phyloP scores from a whole-genome alignment of 1,284 basidiomycete genomes.

The Takashimella koratensis region DNA sequence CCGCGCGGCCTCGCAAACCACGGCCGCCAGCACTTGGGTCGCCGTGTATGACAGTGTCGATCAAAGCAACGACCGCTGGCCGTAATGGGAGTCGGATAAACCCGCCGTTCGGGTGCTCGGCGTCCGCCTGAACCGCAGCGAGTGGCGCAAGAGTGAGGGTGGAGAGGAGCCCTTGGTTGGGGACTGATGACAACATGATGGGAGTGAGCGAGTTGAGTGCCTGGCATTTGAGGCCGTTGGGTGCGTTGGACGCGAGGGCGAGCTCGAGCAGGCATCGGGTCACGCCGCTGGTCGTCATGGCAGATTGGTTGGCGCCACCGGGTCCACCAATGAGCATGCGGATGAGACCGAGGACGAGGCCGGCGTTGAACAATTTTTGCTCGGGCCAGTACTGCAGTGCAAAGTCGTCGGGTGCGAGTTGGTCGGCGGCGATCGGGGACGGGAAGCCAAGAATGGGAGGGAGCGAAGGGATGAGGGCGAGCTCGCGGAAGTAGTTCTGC shows the following conservation, averaged over 20 bases:
- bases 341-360: conserved; percentile 71
- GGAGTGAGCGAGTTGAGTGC: conserved; percentile 75
- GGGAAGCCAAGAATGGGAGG: conserved; percentile 85
- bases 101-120: conserved; percentile 48
- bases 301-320: conserved; percentile 64
- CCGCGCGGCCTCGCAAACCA: conserved; percentile 47
- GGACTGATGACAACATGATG: conserved; percentile 49
- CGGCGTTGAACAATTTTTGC: conserved; percentile 77
- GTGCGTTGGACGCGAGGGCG: conserved; percentile 86
- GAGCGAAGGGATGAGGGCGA: conserved; percentile 73
- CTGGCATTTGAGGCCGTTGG: conserved; percentile 77
- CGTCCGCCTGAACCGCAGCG: conserved; percentile 48
- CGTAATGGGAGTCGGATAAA: conserved; percentile 46
- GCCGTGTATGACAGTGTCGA: conserved; percentile 41
- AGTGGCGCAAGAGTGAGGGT: conserved; percentile 49
- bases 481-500: conserved; percentile 96
- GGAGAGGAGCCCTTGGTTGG: conserved; percentile 54
- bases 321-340: conserved; percentile 59
- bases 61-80: conserved; percentile 49
- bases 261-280: conserved; percentile 83
- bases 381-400: conserved; percentile 94
- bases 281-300: conserved; percentile 58
- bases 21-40: conserved; percentile 38
- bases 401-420: conserved; percentile 80
- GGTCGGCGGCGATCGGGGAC: conserved; percentile 60